These are phyloP conservation scores for Aplosporella prunicola DNA, from an alignment of 2,329 filamentous ascomycete species.

Conservation along the genomic window DNA sequence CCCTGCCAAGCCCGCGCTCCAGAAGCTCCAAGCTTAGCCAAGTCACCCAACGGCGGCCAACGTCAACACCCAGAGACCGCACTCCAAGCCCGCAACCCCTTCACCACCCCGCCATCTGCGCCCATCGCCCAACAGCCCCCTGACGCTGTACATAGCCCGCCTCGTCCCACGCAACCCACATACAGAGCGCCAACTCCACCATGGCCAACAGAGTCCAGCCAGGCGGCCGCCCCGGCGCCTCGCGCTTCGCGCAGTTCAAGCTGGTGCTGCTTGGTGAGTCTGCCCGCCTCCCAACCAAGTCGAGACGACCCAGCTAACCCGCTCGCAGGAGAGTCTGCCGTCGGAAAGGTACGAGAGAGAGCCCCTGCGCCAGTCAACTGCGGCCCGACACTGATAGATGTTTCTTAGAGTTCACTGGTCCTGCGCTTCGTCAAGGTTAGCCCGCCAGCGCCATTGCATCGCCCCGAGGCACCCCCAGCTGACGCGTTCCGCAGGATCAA, in stretches of 20 bases:
- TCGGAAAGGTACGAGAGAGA: conserved; percentile 78
- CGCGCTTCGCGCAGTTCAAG: conserved; percentile 98
- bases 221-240: conserved; percentile 51
- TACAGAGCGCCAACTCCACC: conserved; percentile 16
- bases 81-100: conserved; percentile 10
- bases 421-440: conserved; percentile 92
- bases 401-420: conserved; percentile 85
- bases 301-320: conserved; percentile 16
- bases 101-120: conserved; percentile 4
- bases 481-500: conserved; percentile 61
- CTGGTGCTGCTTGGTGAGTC: conserved; percentile 83
- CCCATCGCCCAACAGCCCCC: conserved; percentile 4
- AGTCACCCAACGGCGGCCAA: conserved; percentile 8
- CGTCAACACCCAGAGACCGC: conserved; percentile 11
- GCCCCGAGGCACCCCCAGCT: not conserved
- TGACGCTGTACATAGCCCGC: conserved; percentile 8
- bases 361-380: conserved; percentile 12
- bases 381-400: conserved; percentile 19
- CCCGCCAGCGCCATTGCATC: not conserved
- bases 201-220: conserved; percentile 84
- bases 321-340: conserved; percentile 80
- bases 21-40: conserved; percentile 10
- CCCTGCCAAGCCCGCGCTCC: conserved; percentile 10
- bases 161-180: conserved; percentile 18
- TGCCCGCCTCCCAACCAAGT: conserved; percentile 11